These are phyloP conservation scores for Emmonsia crescens DNA, from an alignment of 2,329 filamentous ascomycete species.

Conservation along the genomic window DNA sequence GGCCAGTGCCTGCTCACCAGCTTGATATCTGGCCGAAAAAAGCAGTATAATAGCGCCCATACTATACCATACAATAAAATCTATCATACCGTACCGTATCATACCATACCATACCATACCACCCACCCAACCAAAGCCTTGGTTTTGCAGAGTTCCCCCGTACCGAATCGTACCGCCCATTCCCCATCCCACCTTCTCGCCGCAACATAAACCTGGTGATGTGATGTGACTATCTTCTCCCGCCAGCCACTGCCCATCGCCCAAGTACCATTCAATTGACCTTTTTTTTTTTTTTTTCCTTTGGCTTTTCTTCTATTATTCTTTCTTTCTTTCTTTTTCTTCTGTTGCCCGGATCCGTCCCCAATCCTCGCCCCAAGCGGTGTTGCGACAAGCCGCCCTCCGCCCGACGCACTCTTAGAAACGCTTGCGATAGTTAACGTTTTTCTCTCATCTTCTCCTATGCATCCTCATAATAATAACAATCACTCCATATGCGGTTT, in stretches of 20 bases:
- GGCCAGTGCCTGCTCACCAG: background rate
- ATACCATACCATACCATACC: background rate
- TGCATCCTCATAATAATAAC: background rate
- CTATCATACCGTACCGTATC: background rate
- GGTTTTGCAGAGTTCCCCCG: background rate
- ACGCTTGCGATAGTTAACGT: background rate
- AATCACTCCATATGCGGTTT: background rate
- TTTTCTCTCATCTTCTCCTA: background rate
- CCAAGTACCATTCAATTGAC: constrained; percentile 3
- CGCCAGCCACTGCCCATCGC: constrained; percentile 2
- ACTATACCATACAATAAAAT: background rate
- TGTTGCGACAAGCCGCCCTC: background rate
- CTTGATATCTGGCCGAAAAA: background rate
- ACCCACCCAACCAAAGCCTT: too few relatives aligned
- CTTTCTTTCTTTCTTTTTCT: background rate
- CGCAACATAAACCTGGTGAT: background rate
- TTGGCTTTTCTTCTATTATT: background rate
- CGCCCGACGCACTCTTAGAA: background rate
- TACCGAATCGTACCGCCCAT: background rate
- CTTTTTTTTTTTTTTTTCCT: background rate
- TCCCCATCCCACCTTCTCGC: background rate
- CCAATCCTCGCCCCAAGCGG: background rate
- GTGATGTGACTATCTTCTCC: background rate
- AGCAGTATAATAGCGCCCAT: background rate
- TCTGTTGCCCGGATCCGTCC: background rate